Base-by-base conservation (phyloP, 768 basidiomycete genomes). In the Hygrocybe punicea region DNA sequence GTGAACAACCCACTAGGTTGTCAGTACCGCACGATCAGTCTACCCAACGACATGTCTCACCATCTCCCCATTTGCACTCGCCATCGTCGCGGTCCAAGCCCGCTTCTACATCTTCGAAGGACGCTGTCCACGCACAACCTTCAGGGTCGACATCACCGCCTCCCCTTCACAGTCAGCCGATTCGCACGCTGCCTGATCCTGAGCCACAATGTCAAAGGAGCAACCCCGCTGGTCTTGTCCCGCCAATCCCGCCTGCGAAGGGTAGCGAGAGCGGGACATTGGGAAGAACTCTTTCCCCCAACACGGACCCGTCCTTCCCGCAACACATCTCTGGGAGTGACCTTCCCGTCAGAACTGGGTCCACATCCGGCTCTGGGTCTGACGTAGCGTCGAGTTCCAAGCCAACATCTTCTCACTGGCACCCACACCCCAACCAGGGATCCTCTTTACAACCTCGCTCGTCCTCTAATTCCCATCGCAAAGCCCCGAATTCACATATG, bases 271-370 rank as follows among this genome's bases (percentile, higher is more conserved):
- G 29, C 8, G 29, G 29, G 29, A 29, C 57, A 6, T 51, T 42
- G 9, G 50, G 42, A n/a, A 37, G 51, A 21, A 69, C 76, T 39
- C 73, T 73, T 63, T 68, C 63, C 13, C 63, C 77, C 1, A 63
- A 76, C 13, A 64, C 67, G 1, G 73, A 68, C 44, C 69, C 73
- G 6, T 58, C 66, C n/a, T n/a, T n/a, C n/a, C n/a, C n/a, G n/a
- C n/a, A n/a, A 11, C 44, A 48, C 11, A 35, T 51, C 23, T 53
- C 39, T n/a, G n/a, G n/a, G n/a, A 24, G 44, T 16, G 19, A 24
- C 44, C 37, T 46, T 16, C 40, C 51, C 11, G 34, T 29, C 19
- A 45, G 52, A 36, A 46, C 51, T 35, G 24, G 52, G 46, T 23
- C 52, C 17, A 47, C 57, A 21, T 48, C 29, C 35, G 44, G 42